Percentiles rank a stretch among this genome's conserved stretches.
phyloP scores from a whole-genome alignment of 2,329 filamentous ascomycete genomes.

The Penicillium sp. region DNA sequence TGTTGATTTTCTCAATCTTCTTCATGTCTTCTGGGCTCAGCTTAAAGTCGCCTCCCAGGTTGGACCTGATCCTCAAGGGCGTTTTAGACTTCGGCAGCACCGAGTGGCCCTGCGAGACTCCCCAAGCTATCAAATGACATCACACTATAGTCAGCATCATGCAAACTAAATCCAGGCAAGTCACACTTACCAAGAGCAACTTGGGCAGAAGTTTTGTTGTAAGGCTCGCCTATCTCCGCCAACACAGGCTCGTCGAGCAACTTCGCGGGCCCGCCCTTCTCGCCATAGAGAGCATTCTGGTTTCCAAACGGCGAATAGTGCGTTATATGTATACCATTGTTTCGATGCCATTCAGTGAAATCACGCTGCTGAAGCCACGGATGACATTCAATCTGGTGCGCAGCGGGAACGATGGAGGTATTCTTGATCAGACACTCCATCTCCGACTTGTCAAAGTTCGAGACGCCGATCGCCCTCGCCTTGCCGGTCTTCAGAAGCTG shows the following conservation, averaged over 20 bases:
- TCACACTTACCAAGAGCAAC: slow-evolving; percentile 47
- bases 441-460: slow-evolving; percentile 53
- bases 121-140: slow-evolving; percentile 48
- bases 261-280: slow-evolving; percentile 46
- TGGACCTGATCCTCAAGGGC: slow-evolving; percentile 43
- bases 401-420: slow-evolving; percentile 47
- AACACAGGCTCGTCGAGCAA: slow-evolving; percentile 54
- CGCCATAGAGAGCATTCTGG: slow-evolving; percentile 52
- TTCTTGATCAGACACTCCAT: slow-evolving; percentile 50
- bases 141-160: background rate
- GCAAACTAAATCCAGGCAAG: background rate
- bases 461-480: slow-evolving; percentile 53
- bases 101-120: slow-evolving; percentile 51
- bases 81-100: slow-evolving; percentile 57
- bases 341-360: slow-evolving; percentile 52
- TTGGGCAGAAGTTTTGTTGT: slow-evolving; percentile 53
- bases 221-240: slow-evolving; percentile 53
- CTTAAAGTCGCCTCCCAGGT: slow-evolving; percentile 57
- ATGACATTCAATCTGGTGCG: slow-evolving; percentile 55
- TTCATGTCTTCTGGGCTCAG: slow-evolving; percentile 58
- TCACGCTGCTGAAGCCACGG: slow-evolving; percentile 53
- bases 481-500: slow-evolving; percentile 44
- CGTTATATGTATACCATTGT: slow-evolving; percentile 54
- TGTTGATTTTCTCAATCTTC: slow-evolving; percentile 57
- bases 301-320: slow-evolving; percentile 59